Base-by-base conservation (phyloP, 2,329 filamentous ascomycete species). In the Trichoderma lentiforme region DNA sequence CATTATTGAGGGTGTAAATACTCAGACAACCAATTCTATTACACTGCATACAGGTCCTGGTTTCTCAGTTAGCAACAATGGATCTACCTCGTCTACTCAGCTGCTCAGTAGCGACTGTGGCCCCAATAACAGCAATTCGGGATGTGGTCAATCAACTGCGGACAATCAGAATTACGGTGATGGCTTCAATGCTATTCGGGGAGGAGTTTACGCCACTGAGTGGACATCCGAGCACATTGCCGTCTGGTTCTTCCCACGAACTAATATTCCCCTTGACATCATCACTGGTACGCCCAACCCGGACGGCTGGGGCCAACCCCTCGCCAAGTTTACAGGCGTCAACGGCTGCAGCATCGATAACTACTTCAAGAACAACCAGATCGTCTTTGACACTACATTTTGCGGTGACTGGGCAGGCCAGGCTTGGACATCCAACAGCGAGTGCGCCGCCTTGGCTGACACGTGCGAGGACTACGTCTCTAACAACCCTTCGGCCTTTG, bases 371-470 rank as follows among this genome's bases (percentile, higher is more conserved):
- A 82, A 91, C 73, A 88, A 97, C 83, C 88, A 91, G 76, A 90
- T 98, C 74, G 88, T 95, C 74, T 91, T 96, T 81, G 90, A 95
- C 82, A 96, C 91, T 1, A 92, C 92, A 6, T 93, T 97, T 80
- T 98, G 95, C 81, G 95, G 95, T 24, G 89, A 92, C 78, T 97
- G 94, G 94, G 94, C 94, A 8, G 93, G 93, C 28, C 71, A 74
- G 4, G 89, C 90, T 39, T 97, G 92, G 91, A 77, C 78, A 63
- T 77, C 80, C 36, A 86, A 90, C 73, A 73, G 81, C 5, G 85
- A 87, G 57, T 95, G 92, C 80, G 82, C 86, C 1, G 82, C 86
- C 53, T 84, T 89, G 75, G 92, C 89, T 0, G 73, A 81, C 51
- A 90, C 89, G 1, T 97, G 95, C 84, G 79, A 90, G 32, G 88